Base-by-base conservation (phyloP, 2,329 filamentous ascomycete genomes). In the Paramyrothecium sp. region DNA sequence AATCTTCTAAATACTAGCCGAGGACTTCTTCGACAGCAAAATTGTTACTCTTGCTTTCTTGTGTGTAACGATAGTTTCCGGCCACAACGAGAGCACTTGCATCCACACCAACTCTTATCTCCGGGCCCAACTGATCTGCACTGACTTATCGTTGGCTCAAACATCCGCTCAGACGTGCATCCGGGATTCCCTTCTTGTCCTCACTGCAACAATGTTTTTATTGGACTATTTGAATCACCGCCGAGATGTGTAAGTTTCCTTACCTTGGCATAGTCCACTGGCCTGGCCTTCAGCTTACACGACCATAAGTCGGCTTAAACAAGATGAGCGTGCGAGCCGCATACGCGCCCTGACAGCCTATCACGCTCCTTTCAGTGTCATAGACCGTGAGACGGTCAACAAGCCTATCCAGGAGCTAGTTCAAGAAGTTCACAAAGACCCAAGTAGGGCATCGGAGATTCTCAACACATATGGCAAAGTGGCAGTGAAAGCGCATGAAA, bases 381-480 rank as follows among this genome's bases (percentile, higher is more conserved):
- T 79, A 44, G 91, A 97, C 65, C 81, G 83, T 51, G 77, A 81
- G 3, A 88, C 91, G 55, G 79, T 97, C 56, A 78, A 86, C 58
- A 87, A 84, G 59, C 85, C 91, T 16, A 95, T 97, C 59, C 85
- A 89, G 62, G 81, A 89, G 57, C 84, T 97, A 3, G 92, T 97
- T 7, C 75, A 87, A 60, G 85, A 89, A 75, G 89, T 97, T 3
- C 91, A 94, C 33, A 82, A 84, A n/a, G 83, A 87, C 49, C 75
- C 79, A 54, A 78, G 86, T 52, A 81, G 83, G 13, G 88, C 93
- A 0, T 71, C 88, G 22, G 87, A 92, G 60, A 84, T 97, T 51
- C 85, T 97, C n/a, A 86, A 81, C 58, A 87, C 92, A 12, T 98
- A 97, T 71, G 90, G 90, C 67, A 97, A 96, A 73, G 88, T 94